A percentile compares a stretch with the other conserved stretches of the same genome.
phyloP scores from a whole-genome alignment of 2,329 filamentous ascomycete species.

The Beauveria caledonica region DNA sequence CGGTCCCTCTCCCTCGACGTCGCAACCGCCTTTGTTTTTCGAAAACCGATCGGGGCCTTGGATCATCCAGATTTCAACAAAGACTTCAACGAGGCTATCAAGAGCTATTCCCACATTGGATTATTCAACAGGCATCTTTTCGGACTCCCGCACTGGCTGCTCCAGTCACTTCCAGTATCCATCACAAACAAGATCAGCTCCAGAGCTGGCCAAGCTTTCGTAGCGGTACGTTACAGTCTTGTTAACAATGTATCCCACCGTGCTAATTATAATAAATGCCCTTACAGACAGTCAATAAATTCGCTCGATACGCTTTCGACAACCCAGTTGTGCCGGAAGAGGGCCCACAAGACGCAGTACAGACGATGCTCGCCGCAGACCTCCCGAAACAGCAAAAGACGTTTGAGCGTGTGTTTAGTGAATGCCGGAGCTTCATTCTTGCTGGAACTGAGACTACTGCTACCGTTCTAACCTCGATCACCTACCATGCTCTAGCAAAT shows the following conservation, averaged over 20 bases:
- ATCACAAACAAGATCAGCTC: background rate
- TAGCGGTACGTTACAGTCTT: background rate
- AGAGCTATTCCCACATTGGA: background rate
- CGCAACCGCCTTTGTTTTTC: background rate
- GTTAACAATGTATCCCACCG: too few species aligned
- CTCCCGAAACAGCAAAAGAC: background rate
- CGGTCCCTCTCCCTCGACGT: background rate
- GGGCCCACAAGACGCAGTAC: background rate
- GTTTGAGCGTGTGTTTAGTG: background rate
- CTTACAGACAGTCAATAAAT: background rate
- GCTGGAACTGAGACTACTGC: background rate
- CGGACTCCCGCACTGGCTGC: background rate
- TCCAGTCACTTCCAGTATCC: background rate
- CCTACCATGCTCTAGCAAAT: background rate
- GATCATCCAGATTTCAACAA: background rate
- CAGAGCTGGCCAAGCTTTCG: background rate
- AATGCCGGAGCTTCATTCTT: background rate
- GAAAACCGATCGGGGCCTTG: background rate
- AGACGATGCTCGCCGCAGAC: background rate
- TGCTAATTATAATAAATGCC: background rate
- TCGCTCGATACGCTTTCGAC: background rate
- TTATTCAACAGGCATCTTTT: background rate
- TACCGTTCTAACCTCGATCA: background rate
- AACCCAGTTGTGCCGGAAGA: background rate
- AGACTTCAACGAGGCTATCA: background rate